Evolutionary conservation across 441 rosid species (phyloP), one percentile per base, ranked within the genome.

Genomic region (Cnidoscolus chayamansa): DNA sequence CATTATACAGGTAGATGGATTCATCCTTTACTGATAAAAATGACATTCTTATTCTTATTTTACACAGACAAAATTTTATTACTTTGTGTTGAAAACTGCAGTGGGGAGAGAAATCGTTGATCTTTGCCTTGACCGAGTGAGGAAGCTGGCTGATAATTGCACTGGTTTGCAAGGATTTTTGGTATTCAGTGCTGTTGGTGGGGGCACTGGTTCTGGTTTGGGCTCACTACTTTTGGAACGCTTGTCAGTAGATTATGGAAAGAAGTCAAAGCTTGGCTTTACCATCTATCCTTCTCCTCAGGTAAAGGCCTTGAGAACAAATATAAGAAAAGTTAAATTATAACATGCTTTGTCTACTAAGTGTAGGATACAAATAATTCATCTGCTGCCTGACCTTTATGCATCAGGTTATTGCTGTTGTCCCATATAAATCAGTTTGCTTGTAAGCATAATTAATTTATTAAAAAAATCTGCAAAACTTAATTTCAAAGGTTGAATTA

Each of bases 101-200:
- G 96, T 90, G 75, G 96, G 96, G 58, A 83, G 87, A 80, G 96
- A 87, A 78, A 88, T 90, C 74, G 93, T 90, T 70, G 91, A 88
- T 67, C 85, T 84, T 53, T 88, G 96, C 84, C 90, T 88, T 2
- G 91, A 90, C 73, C 81, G 96, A 3, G 79, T 90, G 74, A 86
- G 96, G 81, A 90, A 90, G 80, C 76, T 88, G 65, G 91, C 96
- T 40, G 93, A 90, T 81, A 90, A 88, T 71, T 90, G 93, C 75
- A 90, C 91, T 64, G 96, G 93, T 66, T 80, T 90, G 84, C 96
- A 88, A 83, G 96, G 96, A 43, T 90, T 90, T 81, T 77, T 90
- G 83, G 90, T 90, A 10, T 87, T 88, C 58, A 83, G 49, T 77
- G 95, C 91, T 53, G 95, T 88, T 77, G 95, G 95, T 58, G 95